Conservation (phyloP, 257 asterid genomes). For the Perilla frutescens region DNA sequence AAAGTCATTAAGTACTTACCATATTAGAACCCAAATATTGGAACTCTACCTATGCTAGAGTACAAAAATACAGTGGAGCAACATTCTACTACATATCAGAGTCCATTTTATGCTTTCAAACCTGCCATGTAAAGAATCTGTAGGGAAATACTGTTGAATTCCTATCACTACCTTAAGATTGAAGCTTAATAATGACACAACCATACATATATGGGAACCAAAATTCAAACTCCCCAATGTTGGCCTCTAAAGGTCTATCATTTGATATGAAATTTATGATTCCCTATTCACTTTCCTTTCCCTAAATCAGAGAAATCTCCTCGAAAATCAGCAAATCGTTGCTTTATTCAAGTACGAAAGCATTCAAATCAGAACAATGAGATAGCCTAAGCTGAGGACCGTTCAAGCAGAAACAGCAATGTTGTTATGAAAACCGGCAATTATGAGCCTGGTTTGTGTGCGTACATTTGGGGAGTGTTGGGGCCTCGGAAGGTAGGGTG, state of each 20-base stretch:
- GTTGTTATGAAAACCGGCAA: not conserved
- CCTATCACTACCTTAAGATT: slow-evolving; percentile 3
- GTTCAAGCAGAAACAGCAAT: not conserved
- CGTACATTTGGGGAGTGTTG: not conserved
- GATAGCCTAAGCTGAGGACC: slow-evolving; percentile 3
- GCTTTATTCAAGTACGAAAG: slow-evolving; percentile 3
- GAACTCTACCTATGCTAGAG: slow-evolving; percentile 6
- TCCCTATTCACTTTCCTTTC: not conserved
- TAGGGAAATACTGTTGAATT: no score
- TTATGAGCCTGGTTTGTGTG: not conserved
- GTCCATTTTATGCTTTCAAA: slow-evolving; percentile 10
- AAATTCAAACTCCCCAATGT: not conserved
- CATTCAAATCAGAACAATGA: not conserved
- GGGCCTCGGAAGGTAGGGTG: not conserved
- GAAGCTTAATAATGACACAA: not conserved
- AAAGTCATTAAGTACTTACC: slow-evolving; percentile 1
- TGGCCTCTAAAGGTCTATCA: slow-evolving; percentile 1
- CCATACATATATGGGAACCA: not conserved
- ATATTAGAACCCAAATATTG: slow-evolving; percentile 8
- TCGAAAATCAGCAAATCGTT: no score
- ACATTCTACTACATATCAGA: not conserved
- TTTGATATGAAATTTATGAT: not conserved
- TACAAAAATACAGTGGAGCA: not conserved
- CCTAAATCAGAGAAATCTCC: no score
- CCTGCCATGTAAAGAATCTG: not conserved